Conservation (phyloP, 2,329 filamentous ascomycete species). For the Aureobasidium sp. region DNA sequence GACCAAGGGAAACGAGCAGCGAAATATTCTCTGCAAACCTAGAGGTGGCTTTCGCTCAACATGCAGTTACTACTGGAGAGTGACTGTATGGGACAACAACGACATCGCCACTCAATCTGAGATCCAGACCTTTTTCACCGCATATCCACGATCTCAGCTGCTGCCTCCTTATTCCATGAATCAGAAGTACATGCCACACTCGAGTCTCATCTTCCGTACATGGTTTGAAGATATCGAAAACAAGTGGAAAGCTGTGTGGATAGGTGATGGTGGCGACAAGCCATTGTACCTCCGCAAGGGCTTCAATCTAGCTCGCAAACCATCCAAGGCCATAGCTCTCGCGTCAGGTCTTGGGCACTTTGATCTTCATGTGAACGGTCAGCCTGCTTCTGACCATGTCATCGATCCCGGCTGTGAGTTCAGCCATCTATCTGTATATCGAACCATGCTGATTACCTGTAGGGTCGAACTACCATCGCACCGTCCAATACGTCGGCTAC, state of each 20-base stretch:
- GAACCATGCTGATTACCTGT: neutral
- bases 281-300: conserved; percentile 34
- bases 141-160: conserved; percentile 32
- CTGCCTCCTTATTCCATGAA: conserved; percentile 38
- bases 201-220: conserved; percentile 35
- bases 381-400: conserved; percentile 30
- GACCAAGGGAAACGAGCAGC: conserved; percentile 19
- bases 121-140: conserved; percentile 34
- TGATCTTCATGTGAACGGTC: conserved; percentile 33
- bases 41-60: conserved; percentile 32
- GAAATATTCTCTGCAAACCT: conserved; percentile 26
- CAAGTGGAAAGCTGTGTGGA: conserved; percentile 37
- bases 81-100: conserved; percentile 33
- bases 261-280: conserved; percentile 35
- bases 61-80: conserved; percentile 32
- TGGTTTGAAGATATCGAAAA: conserved; percentile 37
- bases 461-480: conserved; percentile 31
- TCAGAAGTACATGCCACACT: conserved; percentile 35
- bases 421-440: neutral
- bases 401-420: conserved; percentile 34
- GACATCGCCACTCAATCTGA: conserved; percentile 23
- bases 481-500: conserved; percentile 38
- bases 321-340: conserved; percentile 30
- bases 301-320: conserved; percentile 26
- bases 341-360: conserved; percentile 37